These are phyloP conservation scores for Miscanthus sacchariflorus DNA, from an alignment of 202 grass and related monocot genomes.

Conservation along the genomic window DNA sequence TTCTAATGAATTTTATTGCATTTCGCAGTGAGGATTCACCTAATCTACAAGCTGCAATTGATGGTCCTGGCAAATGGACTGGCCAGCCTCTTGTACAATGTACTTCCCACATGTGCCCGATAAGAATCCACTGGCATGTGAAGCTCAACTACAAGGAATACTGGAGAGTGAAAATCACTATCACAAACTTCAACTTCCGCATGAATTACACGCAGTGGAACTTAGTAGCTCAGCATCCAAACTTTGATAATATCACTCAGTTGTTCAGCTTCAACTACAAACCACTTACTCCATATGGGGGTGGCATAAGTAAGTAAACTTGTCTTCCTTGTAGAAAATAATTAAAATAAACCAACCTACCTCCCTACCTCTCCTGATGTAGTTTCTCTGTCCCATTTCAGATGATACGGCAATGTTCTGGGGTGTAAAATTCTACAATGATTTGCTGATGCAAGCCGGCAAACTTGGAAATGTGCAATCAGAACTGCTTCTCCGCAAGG, in stretches of 20 bases:
- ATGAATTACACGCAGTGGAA: constrained; percentile 99
- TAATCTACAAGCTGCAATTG: constrained; percentile 73
- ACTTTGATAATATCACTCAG: constrained; percentile 88
- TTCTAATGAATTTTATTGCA: constrained; percentile 35
- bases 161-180: constrained; percentile 94
- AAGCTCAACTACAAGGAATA: constrained; percentile 99
- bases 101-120: constrained; percentile 97
- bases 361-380: constrained; percentile 22
- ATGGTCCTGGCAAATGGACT: constrained; percentile 78
- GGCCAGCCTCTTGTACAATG: constrained; percentile 86
- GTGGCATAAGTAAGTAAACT: constrained; percentile 80
- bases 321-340: background rate
- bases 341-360: constrained; percentile 4
- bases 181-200: constrained; percentile 99
- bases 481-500: constrained; percentile 86
- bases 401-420: constrained; percentile 99
- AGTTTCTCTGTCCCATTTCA: constrained; percentile 43
- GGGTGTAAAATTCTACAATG: constrained; percentile 99
- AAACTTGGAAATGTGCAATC: constrained; percentile 86
- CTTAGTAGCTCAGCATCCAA: constrained; percentile 89
- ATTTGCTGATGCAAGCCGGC: constrained; percentile 94
- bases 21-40: constrained; percentile 87
- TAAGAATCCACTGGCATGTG: constrained; percentile 98
- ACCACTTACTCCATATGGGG: constrained; percentile 85
- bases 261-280: constrained; percentile 98